Percentiles rank a stretch among this genome's conserved stretches.
These are phyloP conservation scores for Tardiomyces blankii DNA, from an alignment of 1,139 yeast genomes.

Conservation along the genomic window DNA sequence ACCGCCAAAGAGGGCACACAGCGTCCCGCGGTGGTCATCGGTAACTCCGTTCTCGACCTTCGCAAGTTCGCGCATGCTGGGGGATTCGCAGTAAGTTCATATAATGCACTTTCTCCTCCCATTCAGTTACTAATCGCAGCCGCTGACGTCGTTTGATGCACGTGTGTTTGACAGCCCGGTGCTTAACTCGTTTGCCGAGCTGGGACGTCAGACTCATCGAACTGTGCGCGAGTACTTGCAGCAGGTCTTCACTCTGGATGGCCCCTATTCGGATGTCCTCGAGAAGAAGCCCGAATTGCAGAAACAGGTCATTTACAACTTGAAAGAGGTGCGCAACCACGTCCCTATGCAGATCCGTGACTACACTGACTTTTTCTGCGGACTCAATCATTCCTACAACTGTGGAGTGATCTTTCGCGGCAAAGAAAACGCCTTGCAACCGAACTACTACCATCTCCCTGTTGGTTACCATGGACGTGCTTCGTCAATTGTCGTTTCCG, in stretches of 20 bases:
- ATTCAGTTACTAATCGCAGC: conserved; percentile 2
- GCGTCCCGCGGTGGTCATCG: neutral
- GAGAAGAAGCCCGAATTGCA: conserved; percentile 8
- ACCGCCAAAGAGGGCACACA: neutral
- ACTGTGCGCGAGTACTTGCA: conserved; percentile 12
- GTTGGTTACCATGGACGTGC: conserved; percentile 22
- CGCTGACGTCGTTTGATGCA: conserved; percentile 5
- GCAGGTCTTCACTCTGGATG: conserved; percentile 10
- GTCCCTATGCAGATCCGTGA: conserved; percentile 17
- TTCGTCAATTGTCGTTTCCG: conserved; percentile 17
- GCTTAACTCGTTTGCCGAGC: conserved; percentile 15
- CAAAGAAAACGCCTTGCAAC: conserved; percentile 16
- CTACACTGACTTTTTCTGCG: conserved; percentile 19
- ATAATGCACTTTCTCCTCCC: too few relatives aligned
- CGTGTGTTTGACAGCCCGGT: conserved; percentile 1
- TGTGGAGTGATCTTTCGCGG: conserved; percentile 17
- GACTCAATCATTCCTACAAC: conserved; percentile 16
- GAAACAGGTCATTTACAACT: conserved; percentile 2
- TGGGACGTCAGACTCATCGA: conserved; percentile 12
- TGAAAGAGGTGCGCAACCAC: conserved; percentile 7
- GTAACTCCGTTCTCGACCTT: conserved; percentile 2
- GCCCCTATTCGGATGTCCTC: conserved; percentile 10
- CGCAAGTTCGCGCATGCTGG: neutral
- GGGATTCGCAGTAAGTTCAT: neutral
- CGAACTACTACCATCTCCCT: conserved; percentile 17